Base-by-base conservation (phyloP, 257 asterid genomes). In the Orobanche coerulescens region DNA sequence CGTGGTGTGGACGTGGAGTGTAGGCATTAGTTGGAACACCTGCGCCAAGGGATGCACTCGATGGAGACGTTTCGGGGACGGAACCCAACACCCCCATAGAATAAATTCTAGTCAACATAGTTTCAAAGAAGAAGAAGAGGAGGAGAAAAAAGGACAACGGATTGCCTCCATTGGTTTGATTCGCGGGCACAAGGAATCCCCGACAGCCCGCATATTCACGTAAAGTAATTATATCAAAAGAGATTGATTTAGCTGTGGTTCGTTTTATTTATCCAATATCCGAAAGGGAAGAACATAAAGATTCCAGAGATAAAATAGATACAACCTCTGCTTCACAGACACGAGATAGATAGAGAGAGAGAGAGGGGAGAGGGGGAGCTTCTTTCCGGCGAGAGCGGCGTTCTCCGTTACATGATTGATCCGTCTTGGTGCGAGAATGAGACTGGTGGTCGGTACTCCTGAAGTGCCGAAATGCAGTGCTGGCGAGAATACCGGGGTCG, bases 341-440 rank as follows among this genome's bases (percentile, higher is more conserved):
- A 3, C 57, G 67, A 52, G 42, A 52, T 39, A 43, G 58, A 23
- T 67, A 22, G 59, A 67, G 64, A 57, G 39, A 30, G 64, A 31
- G 73, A 61, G 49, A 39, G 19, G 56, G 26, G n/a, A 50, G 71
- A 54, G 52, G 56, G 75, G 22, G 50, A 18, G 58, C 68, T 22
- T 62, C 62, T 37, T 62, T 20, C 10, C 9, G 40, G 46, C 60
- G 40, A 26, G 44, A 52, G 49, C 69, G 61, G 59, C 55, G 64
- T 58, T 59, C 62, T 56, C 28, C 15, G 64, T 47, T 58, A 43
- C 33, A 70, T 37, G 72, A 62, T 62, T 37, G 72, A 62, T 62
- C 74, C 37, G 64, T 58, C 49, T 33, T 46, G 24, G 69, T 58
- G 63, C 55, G 66, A 64, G 25, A 69, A 75, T 78, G 84, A 75